Base-by-base conservation (phyloP, 2,329 filamentous ascomycete genomes). In the Dactylellina leptospora region DNA sequence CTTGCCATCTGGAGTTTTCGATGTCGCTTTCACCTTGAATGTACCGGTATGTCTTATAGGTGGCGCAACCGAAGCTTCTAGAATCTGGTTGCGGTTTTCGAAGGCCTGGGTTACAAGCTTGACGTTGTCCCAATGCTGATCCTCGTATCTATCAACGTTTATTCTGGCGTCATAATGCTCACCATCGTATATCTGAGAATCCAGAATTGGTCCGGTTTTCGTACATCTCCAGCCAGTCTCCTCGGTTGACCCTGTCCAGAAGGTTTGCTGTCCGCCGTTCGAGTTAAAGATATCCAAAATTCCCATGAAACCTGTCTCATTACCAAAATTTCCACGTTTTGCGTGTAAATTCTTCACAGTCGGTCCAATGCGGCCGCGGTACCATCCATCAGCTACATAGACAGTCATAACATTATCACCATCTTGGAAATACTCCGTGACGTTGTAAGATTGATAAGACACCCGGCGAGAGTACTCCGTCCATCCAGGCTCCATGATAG, bases 81-180 rank as follows among this genome's bases (percentile, higher is more conserved):
- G 22, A 16, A 16, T 25, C 30, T 50, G 42, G 3, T 8, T 11
- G 11, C 75, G 54, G 6, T 30, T 40, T 8, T 27, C 20, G 25
- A 61, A 61, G 2, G 56, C 42, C 5, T 38, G 3, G 8, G 42
- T 4, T 18, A 61, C 27, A 5, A 51, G 20, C 16, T 51, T 61
- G 9, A 61, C 56, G 30, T 48, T 27, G 6, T 42, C 27, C 56
- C 56, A 61, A 68, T 76, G 78, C 80, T 77, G 10, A 73, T 47
- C 4, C 1, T 61, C 22, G 6, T 5, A 8, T 13, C 13, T 22
- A 13, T 50, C 44, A 16, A 50, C 16, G 16, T 51, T 20, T 10
- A 50, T 28, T 3, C 56, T 27, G 6, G 56, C 27, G 28, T 61
- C 56, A 30, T 61, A 42, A 23, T 42, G 33, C 27, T 61, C 56